Conservation (phyloP, 148 eudicot species). For the Amaranthus palmeri region DNA sequence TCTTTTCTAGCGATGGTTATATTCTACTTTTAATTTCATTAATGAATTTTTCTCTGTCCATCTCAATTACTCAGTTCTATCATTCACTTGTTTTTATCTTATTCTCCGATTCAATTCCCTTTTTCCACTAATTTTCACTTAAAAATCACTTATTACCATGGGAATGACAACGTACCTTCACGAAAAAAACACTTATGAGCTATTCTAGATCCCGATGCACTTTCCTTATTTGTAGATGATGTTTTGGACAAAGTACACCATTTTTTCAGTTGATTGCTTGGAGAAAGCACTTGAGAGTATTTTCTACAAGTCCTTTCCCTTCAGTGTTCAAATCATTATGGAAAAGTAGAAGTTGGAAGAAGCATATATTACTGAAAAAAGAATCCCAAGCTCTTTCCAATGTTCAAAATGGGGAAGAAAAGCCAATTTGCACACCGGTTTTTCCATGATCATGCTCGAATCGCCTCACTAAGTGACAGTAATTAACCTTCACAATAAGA, state of each 20-base stretch:
- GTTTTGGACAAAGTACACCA: slow-evolving; percentile 3
- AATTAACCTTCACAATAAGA: slow-evolving; percentile 56
- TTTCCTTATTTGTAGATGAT: slow-evolving; percentile 14
- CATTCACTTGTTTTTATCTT: no score
- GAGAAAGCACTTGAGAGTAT: slow-evolving; percentile 7
- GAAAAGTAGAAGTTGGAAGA: neutral
- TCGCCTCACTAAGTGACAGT: slow-evolving; percentile 70
- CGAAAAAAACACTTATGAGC: no score
- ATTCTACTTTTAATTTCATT: neutral
- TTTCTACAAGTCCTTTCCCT: slow-evolving; percentile 9
- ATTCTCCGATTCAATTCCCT: neutral
- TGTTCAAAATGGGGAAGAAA: slow-evolving; percentile 58
- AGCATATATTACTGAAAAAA: slow-evolving; percentile 7
- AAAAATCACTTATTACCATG: no score
- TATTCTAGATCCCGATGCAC: neutral
- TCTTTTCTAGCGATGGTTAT: no score
- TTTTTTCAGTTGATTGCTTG: slow-evolving; percentile 10
- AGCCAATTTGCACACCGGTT: slow-evolving; percentile 80
- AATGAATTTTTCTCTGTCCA: slow-evolving; percentile 9
- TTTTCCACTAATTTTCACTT: neutral
- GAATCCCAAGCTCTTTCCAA: slow-evolving; percentile 10
- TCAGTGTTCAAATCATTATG: slow-evolving; percentile 12
- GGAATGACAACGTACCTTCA: no score
- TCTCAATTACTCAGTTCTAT: neutral
- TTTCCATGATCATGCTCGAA: slow-evolving; percentile 76